phyloP scores from a whole-genome alignment of 2,329 filamentous ascomycete genomes.

The Dendryphion nanum region DNA sequence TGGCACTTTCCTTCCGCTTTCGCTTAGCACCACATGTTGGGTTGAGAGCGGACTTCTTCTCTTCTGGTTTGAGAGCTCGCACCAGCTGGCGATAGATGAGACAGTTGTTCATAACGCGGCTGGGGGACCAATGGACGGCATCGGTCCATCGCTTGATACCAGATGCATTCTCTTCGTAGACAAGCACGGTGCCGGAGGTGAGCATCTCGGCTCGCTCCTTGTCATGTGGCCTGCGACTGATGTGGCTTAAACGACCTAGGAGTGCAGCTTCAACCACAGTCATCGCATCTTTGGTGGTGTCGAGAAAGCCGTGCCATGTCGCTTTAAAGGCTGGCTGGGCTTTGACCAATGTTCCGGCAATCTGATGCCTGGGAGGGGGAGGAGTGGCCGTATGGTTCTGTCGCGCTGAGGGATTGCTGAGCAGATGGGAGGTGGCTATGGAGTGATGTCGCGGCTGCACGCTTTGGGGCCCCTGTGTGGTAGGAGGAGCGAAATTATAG shows the following conservation, averaged over 20 bases:
- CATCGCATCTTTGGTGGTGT: constrained; percentile 72
- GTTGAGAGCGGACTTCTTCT: constrained; percentile 36
- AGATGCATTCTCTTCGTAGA: constrained; percentile 87
- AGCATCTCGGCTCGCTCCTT: constrained; percentile 76
- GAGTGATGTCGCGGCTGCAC: constrained; percentile 29
- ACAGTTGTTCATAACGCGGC: constrained; percentile 80
- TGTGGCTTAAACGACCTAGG: constrained; percentile 67
- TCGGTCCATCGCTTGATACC: constrained; percentile 96
- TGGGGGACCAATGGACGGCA: constrained; percentile 87
- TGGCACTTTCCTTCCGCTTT: constrained; percentile 34
- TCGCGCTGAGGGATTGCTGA: constrained; percentile 11
- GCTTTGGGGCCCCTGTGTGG: constrained; percentile 13
- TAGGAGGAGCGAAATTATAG: constrained; percentile 24
- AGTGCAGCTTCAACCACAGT: constrained; percentile 79
- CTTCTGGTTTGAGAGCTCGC: constrained; percentile 35
- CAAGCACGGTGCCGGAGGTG: constrained; percentile 80
- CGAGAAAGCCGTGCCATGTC: constrained; percentile 66
- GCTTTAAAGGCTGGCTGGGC: constrained; percentile 53
- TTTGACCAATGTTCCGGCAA: constrained; percentile 30
- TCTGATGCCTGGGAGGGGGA: constrained; percentile 27
- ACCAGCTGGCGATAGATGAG: constrained; percentile 77
- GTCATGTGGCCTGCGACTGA: constrained; percentile 82
- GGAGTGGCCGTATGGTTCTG: constrained; percentile 22
- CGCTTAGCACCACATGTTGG: constrained; percentile 36
- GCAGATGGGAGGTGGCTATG: constrained; percentile 27